Conservation (phyloP, 2,329 filamentous ascomycete genomes). For the Curvularia sp. region DNA sequence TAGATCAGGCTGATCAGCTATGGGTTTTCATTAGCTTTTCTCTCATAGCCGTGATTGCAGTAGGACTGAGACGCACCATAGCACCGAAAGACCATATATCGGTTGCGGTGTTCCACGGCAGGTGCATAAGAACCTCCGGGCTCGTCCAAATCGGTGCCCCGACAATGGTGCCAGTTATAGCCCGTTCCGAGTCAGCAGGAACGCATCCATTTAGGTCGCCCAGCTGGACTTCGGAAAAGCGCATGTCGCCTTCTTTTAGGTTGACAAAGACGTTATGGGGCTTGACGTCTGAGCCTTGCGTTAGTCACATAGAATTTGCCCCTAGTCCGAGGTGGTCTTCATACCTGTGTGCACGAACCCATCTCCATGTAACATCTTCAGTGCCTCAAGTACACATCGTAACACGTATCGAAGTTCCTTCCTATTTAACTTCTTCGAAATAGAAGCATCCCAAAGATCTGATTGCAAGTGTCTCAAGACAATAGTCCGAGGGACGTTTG, state of each 20-base stretch:
- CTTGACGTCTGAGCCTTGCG: conserved; percentile 36
- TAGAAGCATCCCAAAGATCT: conserved; percentile 25
- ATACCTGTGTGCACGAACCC: conserved; percentile 37
- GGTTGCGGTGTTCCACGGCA: no score
- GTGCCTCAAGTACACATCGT: conserved; percentile 30
- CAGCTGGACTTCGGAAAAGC: conserved; percentile 48
- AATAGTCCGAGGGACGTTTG: conserved; percentile 27
- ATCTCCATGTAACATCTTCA: conserved; percentile 38
- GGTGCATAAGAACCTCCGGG: no score
- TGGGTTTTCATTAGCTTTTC: no score
- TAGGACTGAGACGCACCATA: no score
- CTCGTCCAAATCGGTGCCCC: no score
- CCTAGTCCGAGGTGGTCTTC: not conserved
- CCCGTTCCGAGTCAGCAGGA: no score
- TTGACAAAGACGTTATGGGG: conserved; percentile 51
- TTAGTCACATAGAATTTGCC: conserved; percentile 8
- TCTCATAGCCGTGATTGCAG: no score
- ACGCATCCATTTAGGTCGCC: conserved; percentile 42
- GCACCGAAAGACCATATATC: no score
- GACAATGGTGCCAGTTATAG: no score
- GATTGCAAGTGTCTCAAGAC: conserved; percentile 33
- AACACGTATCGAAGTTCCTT: conserved; percentile 31
- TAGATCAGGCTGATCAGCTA: no score
- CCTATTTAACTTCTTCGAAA: conserved; percentile 21
- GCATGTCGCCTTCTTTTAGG: conserved; percentile 33